Evolutionary conservation across 1,139 yeast genomes (phyloP).

Genomic region (Yamadazyma triangularis): DNA sequence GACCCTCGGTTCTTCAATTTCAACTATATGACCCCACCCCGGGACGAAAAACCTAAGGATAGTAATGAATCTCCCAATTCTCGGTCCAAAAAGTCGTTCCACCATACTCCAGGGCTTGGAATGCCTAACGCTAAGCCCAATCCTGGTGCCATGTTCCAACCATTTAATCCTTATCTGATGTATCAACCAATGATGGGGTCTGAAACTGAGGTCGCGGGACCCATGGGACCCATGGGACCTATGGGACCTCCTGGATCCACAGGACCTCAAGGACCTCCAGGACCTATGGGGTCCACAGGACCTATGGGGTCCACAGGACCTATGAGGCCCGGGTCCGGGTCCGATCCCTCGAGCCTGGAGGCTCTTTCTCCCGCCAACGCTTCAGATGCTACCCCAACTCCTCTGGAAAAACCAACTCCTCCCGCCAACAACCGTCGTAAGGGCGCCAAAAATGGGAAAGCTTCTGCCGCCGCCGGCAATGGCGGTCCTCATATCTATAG

Average conservation of each 20-base stretch:
- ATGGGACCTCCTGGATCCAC: slow-evolving; percentile 1
- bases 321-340: not conserved
- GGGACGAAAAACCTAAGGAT: slow-evolving; percentile 2
- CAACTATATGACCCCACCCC: slow-evolving; percentile 2
- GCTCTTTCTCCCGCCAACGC: not conserved
- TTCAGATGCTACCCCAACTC: not conserved
- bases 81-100: slow-evolving; percentile 6
- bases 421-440: slow-evolving; percentile 1
- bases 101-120: slow-evolving; percentile 38
- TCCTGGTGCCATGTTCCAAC: slow-evolving; percentile 38
- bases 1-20: slow-evolving; percentile 32
- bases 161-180: slow-evolving; percentile 46
- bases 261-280: slow-evolving; percentile 16
- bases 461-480: slow-evolving; percentile 2
- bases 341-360: slow-evolving; percentile 23
- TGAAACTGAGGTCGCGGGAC: slow-evolving; percentile 7
- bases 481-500: slow-evolving; percentile 51
- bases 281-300: slow-evolving; percentile 4
- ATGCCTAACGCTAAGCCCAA: slow-evolving; percentile 39
- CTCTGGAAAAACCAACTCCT: not conserved
- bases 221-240: slow-evolving; percentile 6
- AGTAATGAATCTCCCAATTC: slow-evolving; percentile 2
- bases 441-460: no score
- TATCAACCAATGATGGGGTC: slow-evolving; percentile 22
- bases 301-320: slow-evolving; percentile 1